A percentile compares a stretch with the other conserved stretches of the same genome.
phyloP scores from a whole-genome alignment of 1,284 basidiomycete genomes.

The Ceratobasidium sp. region DNA sequence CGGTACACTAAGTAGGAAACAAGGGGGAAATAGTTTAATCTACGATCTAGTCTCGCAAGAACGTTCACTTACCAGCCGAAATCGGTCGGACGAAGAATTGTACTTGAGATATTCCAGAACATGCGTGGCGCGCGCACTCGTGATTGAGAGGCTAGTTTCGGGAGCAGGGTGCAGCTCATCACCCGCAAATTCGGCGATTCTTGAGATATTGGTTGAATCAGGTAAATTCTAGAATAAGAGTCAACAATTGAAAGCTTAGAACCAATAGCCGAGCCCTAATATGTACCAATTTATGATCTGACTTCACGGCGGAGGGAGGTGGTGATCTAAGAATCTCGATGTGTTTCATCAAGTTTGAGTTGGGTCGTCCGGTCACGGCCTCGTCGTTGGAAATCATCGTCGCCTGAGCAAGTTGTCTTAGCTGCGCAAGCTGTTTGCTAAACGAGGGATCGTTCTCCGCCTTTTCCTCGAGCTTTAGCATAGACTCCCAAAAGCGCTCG shows the following conservation, averaged over 20 bases:
- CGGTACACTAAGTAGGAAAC: background rate
- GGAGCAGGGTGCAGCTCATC: background rate
- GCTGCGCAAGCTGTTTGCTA: conserved; percentile 14
- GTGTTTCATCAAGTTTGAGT: background rate
- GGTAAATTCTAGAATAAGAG: background rate
- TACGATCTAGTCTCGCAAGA: background rate
- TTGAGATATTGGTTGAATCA: background rate
- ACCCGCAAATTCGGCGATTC: background rate
- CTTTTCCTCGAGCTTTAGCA: conserved; percentile 13
- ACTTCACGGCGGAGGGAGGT: background rate
- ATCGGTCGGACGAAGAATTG: conserved; percentile 10
- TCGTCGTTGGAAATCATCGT: conserved; percentile 21
- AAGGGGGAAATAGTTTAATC: background rate
- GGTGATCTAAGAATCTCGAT: background rate
- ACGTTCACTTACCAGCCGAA: conserved; percentile 4
- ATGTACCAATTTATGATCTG: background rate
- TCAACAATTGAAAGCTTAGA: background rate
- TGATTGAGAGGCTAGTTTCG: background rate
- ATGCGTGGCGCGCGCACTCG: background rate
- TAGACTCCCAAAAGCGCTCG: conserved; percentile 9
- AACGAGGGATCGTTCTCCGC: conserved; percentile 15
- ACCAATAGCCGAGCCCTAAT: background rate
- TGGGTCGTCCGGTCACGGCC: background rate
- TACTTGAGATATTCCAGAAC: conserved; percentile 21
- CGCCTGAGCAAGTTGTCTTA: conserved; percentile 22